A percentile compares a stretch with the other conserved stretches of the same genome.
phyloP scores from a whole-genome alignment of 1,284 basidiomycete genomes.

The Trametes pubescens region DNA sequence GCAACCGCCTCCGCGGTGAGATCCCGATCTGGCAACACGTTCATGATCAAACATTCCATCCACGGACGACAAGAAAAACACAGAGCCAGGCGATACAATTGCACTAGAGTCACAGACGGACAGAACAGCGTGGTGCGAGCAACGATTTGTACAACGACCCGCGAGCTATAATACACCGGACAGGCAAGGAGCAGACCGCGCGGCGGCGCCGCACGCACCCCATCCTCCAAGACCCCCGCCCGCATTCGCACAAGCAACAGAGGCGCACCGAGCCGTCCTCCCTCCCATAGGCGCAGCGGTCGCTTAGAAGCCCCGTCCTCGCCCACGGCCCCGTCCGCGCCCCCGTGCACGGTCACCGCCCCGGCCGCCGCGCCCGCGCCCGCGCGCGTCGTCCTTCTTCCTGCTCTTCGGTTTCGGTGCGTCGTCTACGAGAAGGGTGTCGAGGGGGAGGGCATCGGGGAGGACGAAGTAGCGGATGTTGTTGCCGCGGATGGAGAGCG shows the following conservation, averaged over 20 bases:
- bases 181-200: slow-evolving; percentile 1
- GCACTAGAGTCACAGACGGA: slow-evolving; percentile 21
- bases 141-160: slow-evolving; percentile 23
- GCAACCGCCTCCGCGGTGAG: slow-evolving; percentile 13
- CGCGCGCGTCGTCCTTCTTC: slow-evolving; percentile 79
- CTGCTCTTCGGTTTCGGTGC: slow-evolving; percentile 94
- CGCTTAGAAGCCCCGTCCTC: slow-evolving; percentile 40
- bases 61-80: neutral
- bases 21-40: slow-evolving; percentile 7
- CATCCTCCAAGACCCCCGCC: slow-evolving; percentile 12
- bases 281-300: neutral
- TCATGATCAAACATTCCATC: neutral
- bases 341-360: slow-evolving; percentile 43
- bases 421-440: slow-evolving; percentile 97
- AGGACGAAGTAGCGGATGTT: slow-evolving; percentile 95
- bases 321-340: slow-evolving; percentile 34
- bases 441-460: slow-evolving; percentile 95
- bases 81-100: slow-evolving; percentile 15
- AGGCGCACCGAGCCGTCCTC: slow-evolving; percentile 6
- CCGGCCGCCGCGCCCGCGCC: slow-evolving; percentile 70
- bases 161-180: slow-evolving; percentile 28
- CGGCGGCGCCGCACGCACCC: neutral
- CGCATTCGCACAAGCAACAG: slow-evolving; percentile 7
- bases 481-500: slow-evolving; percentile 91
- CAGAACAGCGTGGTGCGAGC: slow-evolving; percentile 23